phyloP scores from a whole-genome alignment of 2,329 filamentous ascomycete genomes.

The Pseudogymnoascus sp. region DNA sequence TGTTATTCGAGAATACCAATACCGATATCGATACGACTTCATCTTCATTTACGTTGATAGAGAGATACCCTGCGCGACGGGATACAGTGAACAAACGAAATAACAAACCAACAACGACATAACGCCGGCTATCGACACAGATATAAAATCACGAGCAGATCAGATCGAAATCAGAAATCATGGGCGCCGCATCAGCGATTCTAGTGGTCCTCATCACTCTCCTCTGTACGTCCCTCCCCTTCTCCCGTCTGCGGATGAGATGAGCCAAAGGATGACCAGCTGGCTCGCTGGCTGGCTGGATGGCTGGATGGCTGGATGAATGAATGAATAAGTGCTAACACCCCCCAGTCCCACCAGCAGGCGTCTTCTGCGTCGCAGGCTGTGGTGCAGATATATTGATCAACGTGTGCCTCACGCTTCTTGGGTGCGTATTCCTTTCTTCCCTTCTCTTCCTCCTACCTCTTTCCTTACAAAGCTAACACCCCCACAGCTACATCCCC shows the following conservation, averaged over 20 bases:
- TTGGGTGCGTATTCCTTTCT: conserved; percentile 26
- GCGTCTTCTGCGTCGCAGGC: conserved; percentile 34
- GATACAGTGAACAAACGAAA: too few relatives aligned
- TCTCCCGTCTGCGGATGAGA: background rate
- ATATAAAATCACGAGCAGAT: too few relatives aligned
- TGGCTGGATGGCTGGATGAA: background rate
- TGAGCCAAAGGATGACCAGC: too few relatives aligned
- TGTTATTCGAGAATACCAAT: too few relatives aligned
- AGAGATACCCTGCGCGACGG: too few relatives aligned
- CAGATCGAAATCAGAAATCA: conserved; percentile 11
- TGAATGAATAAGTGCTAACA: background rate
- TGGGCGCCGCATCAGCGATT: conserved; percentile 32
- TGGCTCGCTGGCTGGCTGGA: background rate
- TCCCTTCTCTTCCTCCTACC: conserved; percentile 12
- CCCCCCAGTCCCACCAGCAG: conserved; percentile 31
- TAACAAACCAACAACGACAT: too few relatives aligned
- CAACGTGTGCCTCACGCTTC: conserved; percentile 32
- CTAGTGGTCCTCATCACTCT: conserved; percentile 40
- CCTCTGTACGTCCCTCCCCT: conserved; percentile 31
- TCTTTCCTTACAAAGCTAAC: background rate
- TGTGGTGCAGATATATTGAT: conserved; percentile 35
- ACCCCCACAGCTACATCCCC: conserved; percentile 24
- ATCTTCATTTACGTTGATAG: too few relatives aligned
- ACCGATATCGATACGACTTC: too few relatives aligned
- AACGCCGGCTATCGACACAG: too few relatives aligned